Evolutionary conservation across 1,139 yeast genomes (phyloP).

Genomic region (Hyphopichia fennica): DNA sequence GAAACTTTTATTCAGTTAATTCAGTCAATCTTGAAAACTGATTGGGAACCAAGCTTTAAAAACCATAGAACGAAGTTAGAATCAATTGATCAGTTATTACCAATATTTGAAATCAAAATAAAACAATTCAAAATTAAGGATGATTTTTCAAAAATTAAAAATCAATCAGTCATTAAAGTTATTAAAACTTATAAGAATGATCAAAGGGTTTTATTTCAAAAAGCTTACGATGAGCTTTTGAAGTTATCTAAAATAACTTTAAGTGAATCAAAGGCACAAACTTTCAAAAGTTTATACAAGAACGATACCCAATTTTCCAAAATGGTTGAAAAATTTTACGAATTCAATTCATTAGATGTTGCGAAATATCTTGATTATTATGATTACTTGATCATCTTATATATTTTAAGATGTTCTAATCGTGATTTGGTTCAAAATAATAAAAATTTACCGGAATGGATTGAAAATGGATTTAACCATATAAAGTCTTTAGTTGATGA

Average conservation of each 20-base stretch:
- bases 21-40: background rate
- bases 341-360: background rate
- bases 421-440: no score
- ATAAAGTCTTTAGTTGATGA: background rate
- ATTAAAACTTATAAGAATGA: background rate
- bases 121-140: conserved; percentile 1
- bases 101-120: background rate
- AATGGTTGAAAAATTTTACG: background rate
- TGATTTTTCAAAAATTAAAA: no score
- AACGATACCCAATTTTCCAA: background rate
- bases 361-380: background rate
- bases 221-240: background rate
- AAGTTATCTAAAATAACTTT: background rate
- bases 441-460: background rate
- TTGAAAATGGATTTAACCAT: background rate
- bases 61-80: background rate
- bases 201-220: background rate
- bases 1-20: background rate
- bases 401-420: background rate
- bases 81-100: background rate
- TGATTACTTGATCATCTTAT: conserved; percentile 1
- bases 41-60: background rate
- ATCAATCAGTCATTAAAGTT: background rate
- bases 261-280: background rate
- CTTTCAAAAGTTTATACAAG: background rate